Conservation (phyloP, 2,329 filamentous ascomycete species). For the Diaporthe capsici region DNA sequence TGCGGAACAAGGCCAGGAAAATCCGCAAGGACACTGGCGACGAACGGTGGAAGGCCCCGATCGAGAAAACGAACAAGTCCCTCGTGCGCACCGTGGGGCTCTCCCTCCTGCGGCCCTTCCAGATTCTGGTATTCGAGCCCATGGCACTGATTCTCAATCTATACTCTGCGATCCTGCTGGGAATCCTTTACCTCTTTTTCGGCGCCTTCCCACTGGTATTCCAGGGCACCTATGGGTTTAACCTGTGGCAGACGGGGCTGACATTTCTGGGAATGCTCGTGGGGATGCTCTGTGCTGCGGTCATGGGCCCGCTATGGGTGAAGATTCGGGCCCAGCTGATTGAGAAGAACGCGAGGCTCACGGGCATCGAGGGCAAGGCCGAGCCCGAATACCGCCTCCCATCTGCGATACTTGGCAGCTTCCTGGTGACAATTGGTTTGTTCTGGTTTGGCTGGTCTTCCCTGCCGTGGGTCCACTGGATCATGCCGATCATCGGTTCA, state of each 20-base stretch:
- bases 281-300: slow-evolving; percentile 76
- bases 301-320: slow-evolving; percentile 76
- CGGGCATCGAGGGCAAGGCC: slow-evolving; percentile 68
- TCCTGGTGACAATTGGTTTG: slow-evolving; percentile 83
- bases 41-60: slow-evolving; percentile 80
- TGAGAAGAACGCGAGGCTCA: slow-evolving; percentile 63
- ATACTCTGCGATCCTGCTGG: slow-evolving; percentile 87
- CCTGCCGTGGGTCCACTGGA: slow-evolving; percentile 81
- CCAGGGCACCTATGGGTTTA: slow-evolving; percentile 79
- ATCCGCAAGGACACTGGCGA: slow-evolving; percentile 84
- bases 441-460: slow-evolving; percentile 94
- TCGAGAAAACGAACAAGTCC: slow-evolving; percentile 80
- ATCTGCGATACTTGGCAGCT: slow-evolving; percentile 79
- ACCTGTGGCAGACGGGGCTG: slow-evolving; percentile 83
- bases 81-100: slow-evolving; percentile 71
- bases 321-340: slow-evolving; percentile 71
- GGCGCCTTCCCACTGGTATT: slow-evolving; percentile 90
- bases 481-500: slow-evolving; percentile 81
- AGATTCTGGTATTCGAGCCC: slow-evolving; percentile 84
- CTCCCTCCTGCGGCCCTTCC: slow-evolving; percentile 79
- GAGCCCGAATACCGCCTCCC: slow-evolving; percentile 92
- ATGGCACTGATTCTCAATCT: slow-evolving; percentile 89
- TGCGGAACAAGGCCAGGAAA: slow-evolving; percentile 78
- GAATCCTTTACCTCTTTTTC: slow-evolving; percentile 92
- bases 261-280: slow-evolving; percentile 80